Evolutionary conservation across 495 filamentous ascomycete genomes (phyloP).

Genomic region (Wilcoxina mikolae): DNA sequence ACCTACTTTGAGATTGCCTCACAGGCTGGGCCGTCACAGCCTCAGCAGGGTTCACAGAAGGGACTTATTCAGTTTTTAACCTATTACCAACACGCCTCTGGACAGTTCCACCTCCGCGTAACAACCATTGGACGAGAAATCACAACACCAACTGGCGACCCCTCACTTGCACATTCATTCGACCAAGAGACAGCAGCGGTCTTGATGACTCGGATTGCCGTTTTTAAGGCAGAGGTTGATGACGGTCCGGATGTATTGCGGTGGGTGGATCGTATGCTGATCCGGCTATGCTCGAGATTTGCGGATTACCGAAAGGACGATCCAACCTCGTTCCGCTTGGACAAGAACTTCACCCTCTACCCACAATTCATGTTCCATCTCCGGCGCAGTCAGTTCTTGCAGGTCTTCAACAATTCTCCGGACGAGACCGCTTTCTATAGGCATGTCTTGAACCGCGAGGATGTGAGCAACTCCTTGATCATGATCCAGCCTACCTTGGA

Average conservation of each 20-base stretch:
- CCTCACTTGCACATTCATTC: conserved; percentile 93
- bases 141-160: conserved; percentile 88
- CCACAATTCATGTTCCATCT: conserved; percentile 99
- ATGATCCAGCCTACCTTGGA: conserved; percentile 99
- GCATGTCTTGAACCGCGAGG: conserved; percentile 93
- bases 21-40: conserved; percentile 74
- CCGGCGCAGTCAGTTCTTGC: conserved; percentile 89
- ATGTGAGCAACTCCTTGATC: conserved; percentile 89
- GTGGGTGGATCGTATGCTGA: conserved; percentile 99
- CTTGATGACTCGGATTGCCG: conserved; percentile 94
- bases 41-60: conserved; percentile 74
- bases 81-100: conserved; percentile 95
- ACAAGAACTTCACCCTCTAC: conserved; percentile 98
- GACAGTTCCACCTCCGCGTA: conserved; percentile 87
- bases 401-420: conserved; percentile 98
- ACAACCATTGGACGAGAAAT: conserved; percentile 86
- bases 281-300: conserved; percentile 88
- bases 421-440: conserved; percentile 98
- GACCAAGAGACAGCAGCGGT: conserved; percentile 97
- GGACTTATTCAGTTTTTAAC: conserved; percentile 98
- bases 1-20: conserved; percentile 96
- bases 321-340: conserved; percentile 88
- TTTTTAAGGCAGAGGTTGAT: conserved; percentile 97
- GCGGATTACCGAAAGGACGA: conserved; percentile 98
- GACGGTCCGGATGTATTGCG: conserved; percentile 97